These are phyloP conservation scores for Wickerhamiella cacticola DNA, from an alignment of 805 yeast species.

Conservation along the genomic window DNA sequence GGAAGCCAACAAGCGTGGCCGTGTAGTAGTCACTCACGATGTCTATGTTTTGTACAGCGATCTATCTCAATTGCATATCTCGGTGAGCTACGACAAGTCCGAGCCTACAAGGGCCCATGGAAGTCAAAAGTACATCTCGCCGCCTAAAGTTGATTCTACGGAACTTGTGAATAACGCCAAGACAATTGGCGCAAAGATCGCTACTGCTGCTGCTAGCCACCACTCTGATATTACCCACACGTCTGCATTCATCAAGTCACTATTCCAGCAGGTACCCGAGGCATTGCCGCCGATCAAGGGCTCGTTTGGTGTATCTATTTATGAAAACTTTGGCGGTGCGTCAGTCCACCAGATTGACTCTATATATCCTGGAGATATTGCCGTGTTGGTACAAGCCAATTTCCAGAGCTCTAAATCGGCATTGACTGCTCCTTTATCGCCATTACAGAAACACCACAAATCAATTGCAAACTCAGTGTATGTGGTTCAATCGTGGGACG, in stretches of 20 bases:
- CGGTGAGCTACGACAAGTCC: slow-evolving; percentile 40
- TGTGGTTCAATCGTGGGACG: slow-evolving; percentile 65
- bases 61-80: slow-evolving; percentile 52
- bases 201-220: slow-evolving; percentile 34
- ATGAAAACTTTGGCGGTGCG: slow-evolving; percentile 41
- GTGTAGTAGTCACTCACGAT: slow-evolving; percentile 42
- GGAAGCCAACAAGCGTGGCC: slow-evolving; percentile 43
- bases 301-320: slow-evolving; percentile 52
- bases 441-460: slow-evolving; percentile 44
- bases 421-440: slow-evolving; percentile 28
- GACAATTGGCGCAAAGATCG: slow-evolving; percentile 41
- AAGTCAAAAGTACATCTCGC: slow-evolving; percentile 1
- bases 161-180: slow-evolving; percentile 31
- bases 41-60: slow-evolving; percentile 64
- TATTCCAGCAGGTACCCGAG: background rate
- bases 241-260: background rate
- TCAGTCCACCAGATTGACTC: slow-evolving; percentile 44
- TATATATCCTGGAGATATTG: slow-evolving; percentile 71
- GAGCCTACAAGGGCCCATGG: slow-evolving; percentile 4
- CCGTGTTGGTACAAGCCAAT: slow-evolving; percentile 61
- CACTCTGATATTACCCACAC: slow-evolving; percentile 3
- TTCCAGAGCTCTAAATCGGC: slow-evolving; percentile 47
- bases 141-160: slow-evolving; percentile 6
- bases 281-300: slow-evolving; percentile 9
- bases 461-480: slow-evolving; percentile 47